Evolutionary conservation across 768 basidiomycete genomes (phyloP).

Genomic region (Russula vinacea): DNA sequence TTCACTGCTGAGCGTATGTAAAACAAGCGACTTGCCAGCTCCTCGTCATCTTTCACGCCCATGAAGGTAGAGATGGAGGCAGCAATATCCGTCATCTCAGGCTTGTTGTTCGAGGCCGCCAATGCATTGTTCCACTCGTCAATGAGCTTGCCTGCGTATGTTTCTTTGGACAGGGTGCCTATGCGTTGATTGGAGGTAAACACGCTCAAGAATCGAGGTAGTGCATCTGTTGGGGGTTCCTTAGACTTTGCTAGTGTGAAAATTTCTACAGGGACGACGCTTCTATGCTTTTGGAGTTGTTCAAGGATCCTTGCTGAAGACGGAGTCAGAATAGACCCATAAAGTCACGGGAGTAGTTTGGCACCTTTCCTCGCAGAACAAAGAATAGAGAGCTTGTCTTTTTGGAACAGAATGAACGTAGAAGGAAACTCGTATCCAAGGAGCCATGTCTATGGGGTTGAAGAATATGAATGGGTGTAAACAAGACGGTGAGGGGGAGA

Average conservation of each 20-base stretch:
- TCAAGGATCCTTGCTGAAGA: conserved; percentile 76
- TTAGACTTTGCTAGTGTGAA: conserved; percentile 76
- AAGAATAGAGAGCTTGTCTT: conserved; percentile 70
- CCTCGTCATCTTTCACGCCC: conserved; percentile 88
- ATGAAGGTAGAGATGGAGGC: conserved; percentile 72
- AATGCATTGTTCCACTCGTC: conserved; percentile 79
- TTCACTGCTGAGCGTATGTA: not conserved
- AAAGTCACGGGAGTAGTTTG: conserved; percentile 22
- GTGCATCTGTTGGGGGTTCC: conserved; percentile 68
- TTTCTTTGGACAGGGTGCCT: conserved; percentile 78
- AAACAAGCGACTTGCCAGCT: conserved; percentile 57
- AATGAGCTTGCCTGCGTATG: conserved; percentile 79
- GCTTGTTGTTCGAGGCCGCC: conserved; percentile 51
- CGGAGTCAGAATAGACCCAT: conserved; percentile 11
- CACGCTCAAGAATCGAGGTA: conserved; percentile 61
- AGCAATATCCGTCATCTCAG: conserved; percentile 77
- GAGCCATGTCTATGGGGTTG: conserved; percentile 75
- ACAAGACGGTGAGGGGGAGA: conserved; percentile 30
- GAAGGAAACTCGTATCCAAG: conserved; percentile 98
- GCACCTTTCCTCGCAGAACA: conserved; percentile 88
- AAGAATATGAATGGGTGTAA: conserved; percentile 14
- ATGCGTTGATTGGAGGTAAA: conserved; percentile 64
- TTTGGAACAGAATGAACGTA: conserved; percentile 81
- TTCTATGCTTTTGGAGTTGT: conserved; percentile 62
- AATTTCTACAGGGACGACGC: conserved; percentile 67